A percentile compares a stretch with the other conserved stretches of the same genome.
phyloP scores from a whole-genome alignment of 2,329 filamentous ascomycete species.

The Cryphonectria japonica region DNA sequence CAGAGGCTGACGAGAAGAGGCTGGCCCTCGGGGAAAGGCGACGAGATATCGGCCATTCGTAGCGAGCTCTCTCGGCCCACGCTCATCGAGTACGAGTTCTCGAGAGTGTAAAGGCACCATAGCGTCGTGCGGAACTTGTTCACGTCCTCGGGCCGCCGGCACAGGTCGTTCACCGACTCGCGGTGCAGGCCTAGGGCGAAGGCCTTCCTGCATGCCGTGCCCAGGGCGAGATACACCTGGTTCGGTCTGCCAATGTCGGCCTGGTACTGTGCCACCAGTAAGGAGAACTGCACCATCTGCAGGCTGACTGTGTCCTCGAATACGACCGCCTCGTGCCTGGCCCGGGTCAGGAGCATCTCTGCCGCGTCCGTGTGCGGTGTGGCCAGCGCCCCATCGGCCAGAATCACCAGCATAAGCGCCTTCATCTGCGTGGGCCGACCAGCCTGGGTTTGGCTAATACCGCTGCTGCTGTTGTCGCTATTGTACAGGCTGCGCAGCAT shows the following conservation, averaged over 20 bases:
- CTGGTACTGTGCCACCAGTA: slow-evolving; percentile 37
- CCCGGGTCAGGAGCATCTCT: slow-evolving; percentile 34
- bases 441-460: slow-evolving; percentile 11
- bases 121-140: slow-evolving; percentile 35
- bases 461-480: slow-evolving; percentile 13
- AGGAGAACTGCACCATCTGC: slow-evolving; percentile 38
- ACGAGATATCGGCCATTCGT: slow-evolving; percentile 34
- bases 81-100: slow-evolving; percentile 34
- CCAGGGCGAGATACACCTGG: slow-evolving; percentile 36
- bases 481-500: slow-evolving; percentile 32
- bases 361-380: slow-evolving; percentile 34
- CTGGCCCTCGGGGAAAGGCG: slow-evolving; percentile 31
- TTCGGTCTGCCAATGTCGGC: slow-evolving; percentile 38
- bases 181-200: slow-evolving; percentile 37
- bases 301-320: slow-evolving; percentile 39
- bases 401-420: slow-evolving; percentile 33
- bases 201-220: slow-evolving; percentile 36
- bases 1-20: slow-evolving; percentile 32
- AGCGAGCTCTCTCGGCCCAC: slow-evolving; percentile 32
- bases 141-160: slow-evolving; percentile 30
- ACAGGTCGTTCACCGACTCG: slow-evolving; percentile 31
- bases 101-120: slow-evolving; percentile 38
- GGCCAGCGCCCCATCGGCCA: slow-evolving; percentile 36
- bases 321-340: slow-evolving; percentile 34
- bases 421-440: slow-evolving; percentile 32